These are phyloP conservation scores for Clarireedia hainanense DNA, from an alignment of 2,329 filamentous ascomycete genomes.

Conservation along the genomic window DNA sequence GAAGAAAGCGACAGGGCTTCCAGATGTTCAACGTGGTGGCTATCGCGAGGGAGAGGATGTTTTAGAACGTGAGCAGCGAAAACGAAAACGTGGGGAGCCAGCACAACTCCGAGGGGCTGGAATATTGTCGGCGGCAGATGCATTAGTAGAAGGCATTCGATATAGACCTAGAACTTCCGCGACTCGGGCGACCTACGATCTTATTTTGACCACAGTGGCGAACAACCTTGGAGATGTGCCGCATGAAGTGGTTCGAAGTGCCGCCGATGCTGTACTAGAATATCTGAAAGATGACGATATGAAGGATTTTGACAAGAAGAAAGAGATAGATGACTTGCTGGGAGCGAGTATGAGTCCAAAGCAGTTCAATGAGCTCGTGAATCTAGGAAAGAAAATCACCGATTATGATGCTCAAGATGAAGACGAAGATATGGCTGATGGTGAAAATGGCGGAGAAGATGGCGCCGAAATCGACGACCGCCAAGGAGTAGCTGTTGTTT, in stretches of 20 bases:
- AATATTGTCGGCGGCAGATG: constrained; percentile 75
- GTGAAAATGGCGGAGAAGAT: constrained; percentile 55
- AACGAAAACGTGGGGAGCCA: constrained; percentile 70
- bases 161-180: constrained; percentile 89
- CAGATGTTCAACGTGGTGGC: constrained; percentile 65
- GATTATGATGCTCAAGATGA: constrained; percentile 97
- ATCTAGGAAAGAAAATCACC: constrained; percentile 96
- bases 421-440: constrained; percentile 76
- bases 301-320: constrained; percentile 98
- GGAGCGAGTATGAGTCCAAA: constrained; percentile 77
- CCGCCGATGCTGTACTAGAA: constrained; percentile 85
- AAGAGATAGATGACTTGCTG: constrained; percentile 88
- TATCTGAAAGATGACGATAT: constrained; percentile 89
- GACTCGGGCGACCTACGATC: constrained; percentile 86
- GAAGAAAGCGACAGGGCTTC: constrained; percentile 57
- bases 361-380: constrained; percentile 94
- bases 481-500: constrained; percentile 95
- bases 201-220: constrained; percentile 87
- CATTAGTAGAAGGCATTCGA: constrained; percentile 81
- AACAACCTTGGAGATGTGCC: constrained; percentile 86
- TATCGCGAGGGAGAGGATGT: constrained; percentile 78
- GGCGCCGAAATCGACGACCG: constrained; percentile 83
- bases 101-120: constrained; percentile 64
- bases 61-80: constrained; percentile 74
- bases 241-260: constrained; percentile 84